phyloP scores from a whole-genome alignment of 2,329 filamentous ascomycete genomes.

The Penicillium sclerotigenum region DNA sequence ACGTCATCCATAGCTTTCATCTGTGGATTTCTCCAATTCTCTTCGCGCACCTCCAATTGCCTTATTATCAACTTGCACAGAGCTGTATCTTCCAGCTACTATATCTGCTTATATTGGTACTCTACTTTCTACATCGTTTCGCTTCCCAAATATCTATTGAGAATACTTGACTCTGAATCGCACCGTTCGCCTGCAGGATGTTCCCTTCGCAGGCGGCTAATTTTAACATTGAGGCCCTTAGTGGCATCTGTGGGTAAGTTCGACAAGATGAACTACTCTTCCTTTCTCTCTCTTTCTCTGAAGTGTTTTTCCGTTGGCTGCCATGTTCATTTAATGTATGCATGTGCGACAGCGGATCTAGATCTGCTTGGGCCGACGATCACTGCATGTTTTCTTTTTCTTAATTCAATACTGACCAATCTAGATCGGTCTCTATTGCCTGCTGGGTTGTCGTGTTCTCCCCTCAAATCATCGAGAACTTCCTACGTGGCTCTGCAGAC shows the following conservation, averaged over 20 bases:
- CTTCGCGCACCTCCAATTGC: constrained; percentile 11
- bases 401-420: constrained; percentile 9
- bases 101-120: neutral
- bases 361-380: constrained; percentile 1
- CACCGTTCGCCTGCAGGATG: constrained; percentile 24
- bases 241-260: constrained; percentile 79
- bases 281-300: neutral
- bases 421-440: constrained; percentile 87
- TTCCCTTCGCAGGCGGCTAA: constrained; percentile 48
- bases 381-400: neutral
- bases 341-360: neutral
- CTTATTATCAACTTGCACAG: constrained; percentile 5
- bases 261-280: neutral
- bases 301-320: neutral
- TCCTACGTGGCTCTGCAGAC: constrained; percentile 77
- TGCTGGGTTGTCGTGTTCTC: constrained; percentile 98
- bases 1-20: constrained; percentile 21
- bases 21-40: constrained; percentile 17
- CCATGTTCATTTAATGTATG: neutral
- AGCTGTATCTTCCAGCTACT: neutral
- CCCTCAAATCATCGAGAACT: constrained; percentile 95
- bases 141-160: neutral
- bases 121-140: neutral
- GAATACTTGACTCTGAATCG: constrained; percentile 8
- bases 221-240: constrained; percentile 84